Base-by-base conservation (phyloP, 2,329 filamentous ascomycete species). In the Xylariaceae sp. region DNA sequence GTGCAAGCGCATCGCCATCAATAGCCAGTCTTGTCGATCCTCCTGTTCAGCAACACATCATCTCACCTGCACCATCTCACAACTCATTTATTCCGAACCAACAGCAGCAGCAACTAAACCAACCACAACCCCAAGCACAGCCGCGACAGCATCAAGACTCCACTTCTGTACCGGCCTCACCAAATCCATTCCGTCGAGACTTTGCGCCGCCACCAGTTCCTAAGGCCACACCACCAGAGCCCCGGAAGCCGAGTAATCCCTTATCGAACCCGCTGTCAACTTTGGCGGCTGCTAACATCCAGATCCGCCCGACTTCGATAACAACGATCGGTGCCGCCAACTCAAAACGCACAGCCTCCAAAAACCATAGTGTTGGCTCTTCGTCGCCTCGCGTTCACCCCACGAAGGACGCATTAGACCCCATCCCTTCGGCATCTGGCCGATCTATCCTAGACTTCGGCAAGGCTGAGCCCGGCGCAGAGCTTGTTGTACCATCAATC, bases 21-120 rank as follows among this genome's bases (percentile, higher is more conserved):
- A 95, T 96, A 55, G 85, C 89, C 5, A 95, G 88, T 67, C 77
- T 96, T 46, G 88, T 96, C 40, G 89, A 95, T 55, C 86, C 85
- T 25, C 77, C 78, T 8, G 67, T 72, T 37, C 71, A 67, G 36
- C 70, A 66, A 37, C 55, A 53, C 45, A 63, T 66, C 20, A 64
- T 66, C 20, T 72, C 68, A 4, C 71, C 65, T 36, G 66, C 64
- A 12, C 64, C 67, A 5, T 66, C 65, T 4, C 63, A 64, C 27
- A 60, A 59, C 4, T 60, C 66, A 14, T 69, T 67, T 46, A 56
- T 56, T 14, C 63, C 60, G 20, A 62, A 56, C 32, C 49, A 55
- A 21, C 58, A 60, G 29, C 64, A 50, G 21, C 44, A 22, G 21
- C n/a, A n/a, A n/a, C 50, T 41, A 14, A 48, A 46, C 53, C 63